Evolutionary conservation across 805 yeast species (phyloP).

Genomic region (Lipomyces yamadae): DNA sequence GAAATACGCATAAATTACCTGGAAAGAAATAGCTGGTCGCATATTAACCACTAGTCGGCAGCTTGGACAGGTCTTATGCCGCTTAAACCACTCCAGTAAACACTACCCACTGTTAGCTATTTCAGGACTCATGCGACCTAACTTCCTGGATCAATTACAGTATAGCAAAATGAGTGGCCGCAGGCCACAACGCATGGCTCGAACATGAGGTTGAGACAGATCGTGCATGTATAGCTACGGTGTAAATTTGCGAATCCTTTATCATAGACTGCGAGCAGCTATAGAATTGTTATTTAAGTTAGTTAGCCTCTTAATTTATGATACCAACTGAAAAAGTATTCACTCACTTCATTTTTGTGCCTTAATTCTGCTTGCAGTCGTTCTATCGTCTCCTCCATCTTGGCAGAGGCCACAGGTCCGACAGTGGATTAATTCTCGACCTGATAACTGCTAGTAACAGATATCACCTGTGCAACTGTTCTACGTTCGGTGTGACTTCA

Average conservation of each 20-base stretch:
- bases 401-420: neutral
- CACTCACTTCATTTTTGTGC: conserved; percentile 28
- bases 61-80: conserved; percentile 29
- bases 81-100: conserved; percentile 29
- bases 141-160: conserved; percentile 16
- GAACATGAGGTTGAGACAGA: conserved; percentile 35
- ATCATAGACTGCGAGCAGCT: conserved; percentile 19
- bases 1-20: conserved; percentile 10
- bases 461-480: neutral
- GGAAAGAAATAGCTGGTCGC: conserved; percentile 28
- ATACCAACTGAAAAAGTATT: neutral
- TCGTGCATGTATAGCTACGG: conserved; percentile 20
- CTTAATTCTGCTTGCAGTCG: conserved; percentile 22
- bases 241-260: conserved; percentile 12
- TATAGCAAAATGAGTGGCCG: conserved; percentile 38
- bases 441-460: neutral
- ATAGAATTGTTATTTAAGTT: neutral
- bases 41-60: conserved; percentile 21
- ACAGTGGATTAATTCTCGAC: neutral
- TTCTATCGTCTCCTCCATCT: conserved; percentile 1
- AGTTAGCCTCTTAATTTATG: neutral
- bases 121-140: neutral
- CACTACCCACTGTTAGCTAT: conserved; percentile 21
- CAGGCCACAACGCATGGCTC: conserved; percentile 36
- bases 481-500: neutral